Evolutionary conservation across 495 filamentous ascomycete species (phyloP).

Genomic region (Cryomyces antarcticus): DNA sequence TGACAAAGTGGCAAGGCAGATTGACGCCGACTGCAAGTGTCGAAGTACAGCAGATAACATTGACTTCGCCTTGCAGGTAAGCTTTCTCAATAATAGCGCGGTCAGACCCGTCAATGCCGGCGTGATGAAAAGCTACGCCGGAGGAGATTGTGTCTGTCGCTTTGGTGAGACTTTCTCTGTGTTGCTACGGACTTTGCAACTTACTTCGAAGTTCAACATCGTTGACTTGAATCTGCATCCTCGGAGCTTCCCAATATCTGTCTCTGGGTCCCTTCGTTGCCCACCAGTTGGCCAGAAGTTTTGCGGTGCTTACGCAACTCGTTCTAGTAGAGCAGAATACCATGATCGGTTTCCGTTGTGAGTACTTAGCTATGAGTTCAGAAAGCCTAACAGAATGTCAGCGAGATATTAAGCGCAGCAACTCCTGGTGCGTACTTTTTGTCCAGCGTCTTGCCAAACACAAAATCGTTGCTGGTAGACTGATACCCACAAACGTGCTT

Average conservation of each 20-base stretch:
- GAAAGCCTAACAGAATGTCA: constrained; percentile 30
- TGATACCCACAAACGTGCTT: constrained; percentile 70
- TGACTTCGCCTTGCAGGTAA: constrained; percentile 57
- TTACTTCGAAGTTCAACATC: constrained; percentile 42
- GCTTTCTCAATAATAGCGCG: constrained; percentile 48
- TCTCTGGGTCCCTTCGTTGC: constrained; percentile 30
- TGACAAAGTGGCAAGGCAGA: constrained; percentile 76
- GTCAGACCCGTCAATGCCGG: constrained; percentile 56
- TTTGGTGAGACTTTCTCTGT: constrained; percentile 7
- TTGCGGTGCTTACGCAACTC: constrained; percentile 57
- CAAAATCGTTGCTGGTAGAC: constrained; percentile 55
- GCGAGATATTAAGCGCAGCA: neutral
- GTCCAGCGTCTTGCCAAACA: constrained; percentile 64
- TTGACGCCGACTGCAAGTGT: constrained; percentile 90
- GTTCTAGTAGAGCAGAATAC: constrained; percentile 80
- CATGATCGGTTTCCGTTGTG: constrained; percentile 68
- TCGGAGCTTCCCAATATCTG: constrained; percentile 49
- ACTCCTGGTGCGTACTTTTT: constrained; percentile 30
- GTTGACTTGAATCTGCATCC: constrained; percentile 29
- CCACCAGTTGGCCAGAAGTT: constrained; percentile 49
- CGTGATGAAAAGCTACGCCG: constrained; percentile 89
- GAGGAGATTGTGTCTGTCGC: constrained; percentile 31
- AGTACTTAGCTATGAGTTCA: constrained; percentile 55
- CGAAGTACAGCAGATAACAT: constrained; percentile 86
- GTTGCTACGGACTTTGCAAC: neutral